A percentile compares a stretch with the other conserved stretches of the same genome.
Evolutionary conservation across 1,284 basidiomycete species (phyloP).

Genomic region (Tilletia indica): DNA sequence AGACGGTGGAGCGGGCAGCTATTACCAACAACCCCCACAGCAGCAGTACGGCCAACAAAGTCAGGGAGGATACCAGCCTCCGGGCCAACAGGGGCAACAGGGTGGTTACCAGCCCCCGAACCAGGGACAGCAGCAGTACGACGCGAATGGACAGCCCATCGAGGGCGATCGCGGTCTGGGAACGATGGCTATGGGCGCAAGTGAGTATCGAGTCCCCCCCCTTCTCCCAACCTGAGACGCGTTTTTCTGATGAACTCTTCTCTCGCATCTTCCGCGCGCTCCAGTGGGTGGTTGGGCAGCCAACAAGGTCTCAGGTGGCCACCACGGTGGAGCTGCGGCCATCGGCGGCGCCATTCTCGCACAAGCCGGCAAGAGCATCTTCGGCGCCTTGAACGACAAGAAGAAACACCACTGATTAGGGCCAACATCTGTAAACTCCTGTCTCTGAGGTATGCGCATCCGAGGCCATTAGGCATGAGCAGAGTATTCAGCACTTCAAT

Average conservation of each 20-base stretch:
- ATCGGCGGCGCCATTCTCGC: slow-evolving; percentile 40
- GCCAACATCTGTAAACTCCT: too few species aligned
- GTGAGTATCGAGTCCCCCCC: neutral
- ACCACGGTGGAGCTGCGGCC: slow-evolving; percentile 34
- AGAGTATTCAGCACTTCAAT: too few species aligned
- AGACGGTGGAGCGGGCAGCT: neutral
- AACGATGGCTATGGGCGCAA: slow-evolving; percentile 41
- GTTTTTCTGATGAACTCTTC: neutral
- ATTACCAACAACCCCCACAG: neutral
- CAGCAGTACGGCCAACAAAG: neutral
- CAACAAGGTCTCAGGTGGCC: slow-evolving; percentile 40
- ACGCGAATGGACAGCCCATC: slow-evolving; percentile 41
- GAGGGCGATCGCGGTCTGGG: slow-evolving; percentile 43
- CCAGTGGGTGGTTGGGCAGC: slow-evolving; percentile 37
- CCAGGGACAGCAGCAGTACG: slow-evolving; percentile 34
- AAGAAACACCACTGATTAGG: too few species aligned
- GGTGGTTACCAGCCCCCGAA: slow-evolving; percentile 7
- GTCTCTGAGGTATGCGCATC: too few species aligned
- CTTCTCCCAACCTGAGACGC: neutral
- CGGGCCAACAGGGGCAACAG: slow-evolving; percentile 5
- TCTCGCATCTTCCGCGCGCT: slow-evolving; percentile 15
- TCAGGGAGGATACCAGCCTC: slow-evolving; percentile 10
- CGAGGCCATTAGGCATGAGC: too few species aligned
- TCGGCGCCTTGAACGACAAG: neutral
- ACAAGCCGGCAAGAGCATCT: slow-evolving; percentile 42